A percentile compares a stretch with the other conserved stretches of the same genome.
These are phyloP conservation scores for Pyrenochaeta sp. DNA, from an alignment of 2,329 filamentous ascomycete species.

Conservation along the genomic window DNA sequence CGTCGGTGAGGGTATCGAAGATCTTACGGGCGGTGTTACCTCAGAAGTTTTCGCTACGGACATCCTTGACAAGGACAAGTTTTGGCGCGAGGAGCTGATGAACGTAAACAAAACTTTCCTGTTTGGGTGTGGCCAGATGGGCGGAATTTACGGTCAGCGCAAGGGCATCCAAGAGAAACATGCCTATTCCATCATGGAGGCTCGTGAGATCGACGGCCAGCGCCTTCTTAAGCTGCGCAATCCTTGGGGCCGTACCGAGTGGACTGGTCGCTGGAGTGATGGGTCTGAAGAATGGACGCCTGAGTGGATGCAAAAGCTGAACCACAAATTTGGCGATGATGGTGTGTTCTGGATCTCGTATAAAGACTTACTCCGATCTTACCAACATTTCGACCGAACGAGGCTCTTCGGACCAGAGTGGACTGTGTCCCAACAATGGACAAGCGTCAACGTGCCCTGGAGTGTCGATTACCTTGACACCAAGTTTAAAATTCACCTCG, in stretches of 20 bases:
- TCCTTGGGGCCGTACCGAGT: slow-evolving; percentile 83
- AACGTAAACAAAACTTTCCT: slow-evolving; percentile 83
- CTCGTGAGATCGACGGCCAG: slow-evolving; percentile 67
- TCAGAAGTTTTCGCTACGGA: slow-evolving; percentile 74
- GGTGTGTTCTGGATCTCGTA: slow-evolving; percentile 72
- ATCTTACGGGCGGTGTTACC: slow-evolving; percentile 73
- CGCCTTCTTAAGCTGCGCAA: slow-evolving; percentile 65
- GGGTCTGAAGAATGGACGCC: slow-evolving; percentile 86
- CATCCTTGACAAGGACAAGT: slow-evolving; percentile 79
- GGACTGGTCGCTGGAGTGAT: slow-evolving; percentile 83
- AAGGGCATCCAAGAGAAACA: slow-evolving; percentile 58
- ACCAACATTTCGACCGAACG: slow-evolving; percentile 68
- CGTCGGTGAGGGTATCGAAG: slow-evolving; percentile 69
- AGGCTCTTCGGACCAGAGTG: slow-evolving; percentile 68
- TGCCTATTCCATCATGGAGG: slow-evolving; percentile 67
- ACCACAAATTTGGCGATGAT: slow-evolving; percentile 79
- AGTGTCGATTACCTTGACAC: slow-evolving; percentile 68
- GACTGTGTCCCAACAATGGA: slow-evolving; percentile 69
- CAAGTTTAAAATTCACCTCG: slow-evolving; percentile 65
- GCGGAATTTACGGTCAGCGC: slow-evolving; percentile 67
- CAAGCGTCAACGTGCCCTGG: slow-evolving; percentile 67
- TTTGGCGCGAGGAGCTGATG: slow-evolving; percentile 83
- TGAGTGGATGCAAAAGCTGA: slow-evolving; percentile 76
- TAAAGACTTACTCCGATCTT: slow-evolving; percentile 65
- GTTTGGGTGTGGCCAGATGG: slow-evolving; percentile 75